Conservation (phyloP, 495 filamentous ascomycete species). For the Hypoxylon perforatum region DNA sequence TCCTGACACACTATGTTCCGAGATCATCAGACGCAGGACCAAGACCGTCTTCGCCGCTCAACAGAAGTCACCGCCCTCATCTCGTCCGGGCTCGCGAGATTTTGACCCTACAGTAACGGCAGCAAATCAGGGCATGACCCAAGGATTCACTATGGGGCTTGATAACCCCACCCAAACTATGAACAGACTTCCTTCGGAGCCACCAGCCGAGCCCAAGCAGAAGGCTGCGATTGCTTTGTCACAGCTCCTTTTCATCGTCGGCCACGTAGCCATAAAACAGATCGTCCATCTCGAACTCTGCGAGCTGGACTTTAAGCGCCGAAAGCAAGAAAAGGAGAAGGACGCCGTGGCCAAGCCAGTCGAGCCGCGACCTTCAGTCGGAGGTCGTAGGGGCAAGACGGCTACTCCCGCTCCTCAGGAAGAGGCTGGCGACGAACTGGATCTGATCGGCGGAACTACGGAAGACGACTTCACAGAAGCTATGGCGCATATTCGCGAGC, state of each 20-base stretch:
- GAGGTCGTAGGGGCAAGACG: constrained; percentile 62
- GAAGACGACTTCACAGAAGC: constrained; percentile 99
- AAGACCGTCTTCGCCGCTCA: constrained; percentile 74
- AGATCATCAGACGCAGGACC: constrained; percentile 89
- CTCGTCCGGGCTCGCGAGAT: constrained; percentile 56
- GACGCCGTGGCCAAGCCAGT: constrained; percentile 57
- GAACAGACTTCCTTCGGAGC: constrained; percentile 47
- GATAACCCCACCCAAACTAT: constrained; percentile 50
- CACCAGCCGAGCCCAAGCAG: constrained; percentile 59
- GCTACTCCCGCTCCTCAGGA: constrained; percentile 53
- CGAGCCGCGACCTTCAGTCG: constrained; percentile 48
- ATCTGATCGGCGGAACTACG: constrained; percentile 95
- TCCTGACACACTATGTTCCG: constrained; percentile 92
- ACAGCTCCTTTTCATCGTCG: constrained; percentile 94
- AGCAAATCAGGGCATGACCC: constrained; percentile 39
- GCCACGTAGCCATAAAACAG: constrained; percentile 97
- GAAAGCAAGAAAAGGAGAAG: constrained; percentile 95
- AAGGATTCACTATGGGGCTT: constrained; percentile 47
- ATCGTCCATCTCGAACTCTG: constrained; percentile 99
- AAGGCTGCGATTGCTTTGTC: constrained; percentile 80
- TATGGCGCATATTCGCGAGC: constrained; percentile 92
- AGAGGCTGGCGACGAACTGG: constrained; percentile 80
- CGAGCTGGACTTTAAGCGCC: constrained; percentile 95
- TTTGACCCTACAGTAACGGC: constrained; percentile 45
- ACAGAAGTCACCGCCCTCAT: constrained; percentile 44